Evolutionary conservation across 2,329 filamentous ascomycete species (phyloP).

Genomic region (Exserohilum turcica): DNA sequence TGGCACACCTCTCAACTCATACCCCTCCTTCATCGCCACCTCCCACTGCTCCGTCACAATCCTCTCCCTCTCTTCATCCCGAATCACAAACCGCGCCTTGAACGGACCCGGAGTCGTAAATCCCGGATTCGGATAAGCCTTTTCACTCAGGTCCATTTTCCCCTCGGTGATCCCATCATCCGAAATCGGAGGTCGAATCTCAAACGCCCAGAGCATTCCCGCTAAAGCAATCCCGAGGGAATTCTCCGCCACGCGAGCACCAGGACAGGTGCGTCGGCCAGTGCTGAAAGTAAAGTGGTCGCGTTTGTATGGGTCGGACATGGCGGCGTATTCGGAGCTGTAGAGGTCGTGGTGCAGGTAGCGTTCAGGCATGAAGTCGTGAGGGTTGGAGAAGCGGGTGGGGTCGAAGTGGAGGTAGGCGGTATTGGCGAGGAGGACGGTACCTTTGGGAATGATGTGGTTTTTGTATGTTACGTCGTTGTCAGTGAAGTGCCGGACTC

Average conservation of each 20-base stretch:
- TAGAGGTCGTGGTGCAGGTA: conserved; percentile 26
- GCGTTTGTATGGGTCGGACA: conserved; percentile 26
- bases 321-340: conserved; percentile 28
- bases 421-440: conserved; percentile 31
- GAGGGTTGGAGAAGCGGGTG: conserved; percentile 29
- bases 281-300: conserved; percentile 35
- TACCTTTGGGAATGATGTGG: conserved; percentile 42
- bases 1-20: too few species aligned
- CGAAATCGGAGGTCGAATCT: conserved; percentile 25
- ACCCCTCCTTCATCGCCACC: too few species aligned
- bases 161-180: conserved; percentile 31
- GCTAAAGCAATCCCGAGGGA: conserved; percentile 25
- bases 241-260: conserved; percentile 31
- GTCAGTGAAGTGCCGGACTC: conserved; percentile 28
- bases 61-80: conserved; percentile 28
- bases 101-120: conserved; percentile 38
- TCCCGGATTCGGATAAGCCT: conserved; percentile 31
- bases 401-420: conserved; percentile 35
- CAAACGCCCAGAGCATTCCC: conserved; percentile 33
- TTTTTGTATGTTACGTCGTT: conserved; percentile 39
- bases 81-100: conserved; percentile 21
- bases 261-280: conserved; percentile 32
- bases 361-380: conserved; percentile 37
- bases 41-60: too few species aligned
- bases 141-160: conserved; percentile 38